These are phyloP conservation scores for Balakata baccata DNA, from an alignment of 345 rosid genomes.

Conservation along the genomic window DNA sequence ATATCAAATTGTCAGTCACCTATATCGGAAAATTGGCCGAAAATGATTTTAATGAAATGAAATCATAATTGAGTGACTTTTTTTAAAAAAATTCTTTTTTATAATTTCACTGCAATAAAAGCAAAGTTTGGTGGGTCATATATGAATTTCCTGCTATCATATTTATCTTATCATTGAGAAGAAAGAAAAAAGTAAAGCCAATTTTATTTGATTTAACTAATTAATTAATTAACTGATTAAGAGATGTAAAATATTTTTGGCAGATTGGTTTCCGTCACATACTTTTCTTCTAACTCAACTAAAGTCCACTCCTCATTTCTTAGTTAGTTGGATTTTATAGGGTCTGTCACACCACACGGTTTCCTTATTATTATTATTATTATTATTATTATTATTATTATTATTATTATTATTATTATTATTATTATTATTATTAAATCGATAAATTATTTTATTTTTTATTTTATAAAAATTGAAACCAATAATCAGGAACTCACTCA, in stretches of 20 bases:
- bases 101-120: too few relatives aligned
- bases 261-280: slow-evolving; percentile 5
- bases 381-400: not conserved
- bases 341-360: slow-evolving; percentile 14
- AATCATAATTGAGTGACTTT: too few relatives aligned
- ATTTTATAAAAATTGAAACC: too few relatives aligned
- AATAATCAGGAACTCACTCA: too few relatives aligned
- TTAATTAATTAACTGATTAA: too few relatives aligned
- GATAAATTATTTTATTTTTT: not conserved
- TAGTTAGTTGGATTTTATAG: not conserved
- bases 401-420: not conserved
- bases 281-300: not conserved
- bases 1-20: too few relatives aligned
- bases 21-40: too few relatives aligned
- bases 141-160: too few relatives aligned
- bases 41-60: too few relatives aligned
- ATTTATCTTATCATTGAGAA: not conserved
- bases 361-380: not conserved
- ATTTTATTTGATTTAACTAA: not conserved
- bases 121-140: too few relatives aligned
- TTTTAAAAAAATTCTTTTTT: too few relatives aligned
- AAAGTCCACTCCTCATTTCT: slow-evolving; percentile 10
- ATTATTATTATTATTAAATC: not conserved
- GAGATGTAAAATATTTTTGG: too few relatives aligned
- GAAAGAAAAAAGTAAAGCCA: not conserved